Percentiles rank a stretch among this genome's conserved stretches.
phyloP scores from a whole-genome alignment of 495 filamentous ascomycete species.

The Penicillium cataractarum region DNA sequence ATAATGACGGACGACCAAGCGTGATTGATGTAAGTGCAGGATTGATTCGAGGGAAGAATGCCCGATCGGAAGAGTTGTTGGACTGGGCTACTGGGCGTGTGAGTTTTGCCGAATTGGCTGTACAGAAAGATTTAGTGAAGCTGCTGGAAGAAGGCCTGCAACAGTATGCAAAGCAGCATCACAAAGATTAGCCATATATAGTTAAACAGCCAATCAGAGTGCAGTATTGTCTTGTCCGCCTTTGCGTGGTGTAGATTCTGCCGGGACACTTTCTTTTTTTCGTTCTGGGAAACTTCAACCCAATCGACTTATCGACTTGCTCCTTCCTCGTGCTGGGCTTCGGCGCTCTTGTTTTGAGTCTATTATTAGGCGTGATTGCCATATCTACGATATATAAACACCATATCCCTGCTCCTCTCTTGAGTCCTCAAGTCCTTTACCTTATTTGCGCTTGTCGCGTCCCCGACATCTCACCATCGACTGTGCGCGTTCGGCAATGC shows the following conservation, averaged over 20 bases:
- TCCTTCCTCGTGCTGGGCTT: neutral
- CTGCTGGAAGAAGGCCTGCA: conserved; percentile 30
- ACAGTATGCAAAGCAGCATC: neutral
- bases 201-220: neutral
- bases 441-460: neutral
- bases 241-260: conserved; percentile 1
- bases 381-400: neutral
- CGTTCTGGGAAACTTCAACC: neutral
- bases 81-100: conserved; percentile 62
- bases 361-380: neutral
- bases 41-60: conserved; percentile 55
- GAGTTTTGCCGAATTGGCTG: conserved; percentile 64
- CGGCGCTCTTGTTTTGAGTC: neutral
- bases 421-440: neutral
- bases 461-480: neutral
- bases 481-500: conserved; percentile 20
- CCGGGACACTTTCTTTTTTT: neutral
- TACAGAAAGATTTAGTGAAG: conserved; percentile 45
- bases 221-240: conserved; percentile 4
- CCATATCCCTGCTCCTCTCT: too few relatives aligned
- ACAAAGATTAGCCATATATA: neutral
- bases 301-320: neutral
- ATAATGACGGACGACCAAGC: conserved; percentile 55
- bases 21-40: conserved; percentile 71
- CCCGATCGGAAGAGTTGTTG: conserved; percentile 61